Evolutionary conservation across 352 stramenopile genomes (phyloP), one percentile per base, ranked within the genome.

Genomic region (Phytopythium mirpurense): DNA sequence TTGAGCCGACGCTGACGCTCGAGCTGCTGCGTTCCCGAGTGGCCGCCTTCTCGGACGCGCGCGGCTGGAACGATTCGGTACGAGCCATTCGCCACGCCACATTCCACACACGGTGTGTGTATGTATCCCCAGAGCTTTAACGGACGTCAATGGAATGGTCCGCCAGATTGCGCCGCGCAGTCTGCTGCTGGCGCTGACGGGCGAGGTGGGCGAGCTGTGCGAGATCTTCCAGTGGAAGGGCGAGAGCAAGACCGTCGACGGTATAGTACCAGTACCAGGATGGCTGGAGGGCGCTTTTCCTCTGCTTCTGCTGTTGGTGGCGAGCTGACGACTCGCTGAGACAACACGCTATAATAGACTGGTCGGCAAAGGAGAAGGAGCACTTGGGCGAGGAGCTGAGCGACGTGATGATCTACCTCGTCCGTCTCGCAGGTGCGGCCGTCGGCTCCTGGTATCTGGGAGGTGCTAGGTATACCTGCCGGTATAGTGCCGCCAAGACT

Each of bases 361-460:
- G 47, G 47, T 34, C 47, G 19, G 47, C 70, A 4, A 77, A 92
- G 21, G 81, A 98, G 50, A 70, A 90, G 16, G 83, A 94, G 49
- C 93, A 98, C 54, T 58, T 98, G 5, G 92, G 88, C 26, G 93
- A 98, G 65, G 96, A 99, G 72, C 79, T 99, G 24, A 97, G 94
- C 21, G 96, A 99, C 72, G 95, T 98, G 44, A 68, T 96, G 40
- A 98, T 99, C 60, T 99, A 99, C 60, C 68, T 98, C 15, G 77
- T 98, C n/a, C 86, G 88, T 26, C 79, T 98, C n/a, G 88, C 93
- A 35, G 48, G 48, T 36, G 18, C 19, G 47, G 8, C 21, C 3
- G 18, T 27, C 21, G 23, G 31, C 19, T n/a, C n/a, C n/a, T n/a
- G n/a, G n/a, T n/a, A n/a, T n/a, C n/a, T n/a, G n/a, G n/a, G n/a